phyloP scores from a whole-genome alignment of 805 yeast genomes.

The Lachancea fermentati region DNA sequence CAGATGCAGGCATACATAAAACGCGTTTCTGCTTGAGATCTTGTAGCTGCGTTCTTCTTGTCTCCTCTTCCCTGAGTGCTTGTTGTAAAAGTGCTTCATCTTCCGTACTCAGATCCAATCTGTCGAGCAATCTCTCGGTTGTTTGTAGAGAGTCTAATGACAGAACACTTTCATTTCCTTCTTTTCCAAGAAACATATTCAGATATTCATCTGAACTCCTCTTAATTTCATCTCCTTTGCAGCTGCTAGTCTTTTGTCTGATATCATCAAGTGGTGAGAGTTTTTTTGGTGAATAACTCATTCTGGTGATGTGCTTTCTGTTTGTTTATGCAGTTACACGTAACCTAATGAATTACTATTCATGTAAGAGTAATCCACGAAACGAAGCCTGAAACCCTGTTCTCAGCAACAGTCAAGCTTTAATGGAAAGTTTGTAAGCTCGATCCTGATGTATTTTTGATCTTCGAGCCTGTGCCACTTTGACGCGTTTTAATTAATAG shows the following conservation, averaged over 20 bases:
- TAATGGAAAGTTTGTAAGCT: no score
- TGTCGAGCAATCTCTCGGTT: slow-evolving; percentile 29
- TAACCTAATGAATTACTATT: neutral
- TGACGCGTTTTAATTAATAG: neutral
- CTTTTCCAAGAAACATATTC: neutral
- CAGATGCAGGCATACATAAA: slow-evolving; percentile 31
- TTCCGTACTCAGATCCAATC: slow-evolving; percentile 27
- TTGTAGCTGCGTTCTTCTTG: slow-evolving; percentile 7
- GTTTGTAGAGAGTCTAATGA: slow-evolving; percentile 30
- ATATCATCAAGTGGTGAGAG: slow-evolving; percentile 8
- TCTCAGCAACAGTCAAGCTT: neutral
- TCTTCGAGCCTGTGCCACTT: neutral
- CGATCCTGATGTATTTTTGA: neutral
- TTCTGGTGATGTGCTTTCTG: neutral
- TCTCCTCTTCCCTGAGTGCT: slow-evolving; percentile 23
- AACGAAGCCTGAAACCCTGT: neutral
- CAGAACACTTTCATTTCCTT: slow-evolving; percentile 18
- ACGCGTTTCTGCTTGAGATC: slow-evolving; percentile 11
- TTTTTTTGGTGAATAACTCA: slow-evolving; percentile 7
- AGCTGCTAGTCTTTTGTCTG: neutral
- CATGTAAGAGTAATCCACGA: neutral
- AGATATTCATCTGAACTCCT: neutral
- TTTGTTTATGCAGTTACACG: neutral
- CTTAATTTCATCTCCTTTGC: neutral
- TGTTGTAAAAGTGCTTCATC: slow-evolving; percentile 29